Conservation (phyloP, 2,329 filamentous ascomycete species). For the Talaromyces pinophilus region DNA sequence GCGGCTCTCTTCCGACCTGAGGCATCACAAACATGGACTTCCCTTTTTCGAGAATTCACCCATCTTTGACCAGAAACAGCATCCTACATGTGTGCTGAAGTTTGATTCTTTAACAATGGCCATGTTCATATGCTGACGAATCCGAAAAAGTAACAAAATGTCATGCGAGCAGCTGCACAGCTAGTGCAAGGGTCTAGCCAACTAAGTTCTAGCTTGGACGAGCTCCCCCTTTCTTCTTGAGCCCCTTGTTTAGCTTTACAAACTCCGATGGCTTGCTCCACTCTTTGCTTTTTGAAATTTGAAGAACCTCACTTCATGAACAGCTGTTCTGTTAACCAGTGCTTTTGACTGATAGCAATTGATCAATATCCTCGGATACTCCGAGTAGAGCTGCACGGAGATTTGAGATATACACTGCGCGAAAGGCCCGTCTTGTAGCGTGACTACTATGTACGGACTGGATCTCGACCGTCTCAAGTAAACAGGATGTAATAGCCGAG, state of each 20-base stretch:
- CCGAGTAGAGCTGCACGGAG: neutral
- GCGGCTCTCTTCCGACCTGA: neutral
- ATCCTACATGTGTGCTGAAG: neutral
- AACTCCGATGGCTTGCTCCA: neutral
- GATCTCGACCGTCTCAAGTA: neutral
- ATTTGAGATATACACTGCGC: neutral
- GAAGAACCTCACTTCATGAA: neutral
- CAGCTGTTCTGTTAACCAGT: neutral
- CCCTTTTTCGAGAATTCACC: neutral
- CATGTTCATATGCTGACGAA: neutral
- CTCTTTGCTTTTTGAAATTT: conserved; percentile 3
- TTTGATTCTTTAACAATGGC: neutral
- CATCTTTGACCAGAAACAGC: neutral
- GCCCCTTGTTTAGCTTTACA: conserved; percentile 2
- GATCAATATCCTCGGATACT: neutral
- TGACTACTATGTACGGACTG: neutral
- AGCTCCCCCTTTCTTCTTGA: neutral
- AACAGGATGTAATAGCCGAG: conserved; percentile 2
- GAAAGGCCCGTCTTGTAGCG: neutral
- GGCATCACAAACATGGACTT: neutral
- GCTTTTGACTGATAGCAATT: neutral
- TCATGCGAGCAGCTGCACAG: neutral
- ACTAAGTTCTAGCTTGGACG: neutral
- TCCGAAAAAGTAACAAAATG: neutral
- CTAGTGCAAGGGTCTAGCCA: neutral